phyloP scores from a whole-genome alignment of 1,284 basidiomycete species.

The Cerioporus squamosus region DNA sequence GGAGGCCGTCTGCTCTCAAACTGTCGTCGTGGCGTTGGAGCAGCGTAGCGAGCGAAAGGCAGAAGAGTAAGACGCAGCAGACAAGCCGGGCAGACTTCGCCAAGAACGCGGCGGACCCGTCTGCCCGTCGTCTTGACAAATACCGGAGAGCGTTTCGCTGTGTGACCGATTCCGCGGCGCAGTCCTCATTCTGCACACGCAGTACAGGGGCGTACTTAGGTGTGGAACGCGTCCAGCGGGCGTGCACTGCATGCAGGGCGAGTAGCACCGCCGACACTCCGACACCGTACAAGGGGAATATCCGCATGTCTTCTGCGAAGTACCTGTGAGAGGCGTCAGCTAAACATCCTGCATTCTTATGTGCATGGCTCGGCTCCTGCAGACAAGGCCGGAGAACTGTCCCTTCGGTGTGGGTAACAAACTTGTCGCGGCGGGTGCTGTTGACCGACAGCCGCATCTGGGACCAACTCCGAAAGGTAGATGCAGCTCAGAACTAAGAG shows the following conservation, averaged over 20 bases:
- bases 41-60: slow-evolving; percentile 25
- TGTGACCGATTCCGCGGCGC: not conserved
- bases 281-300: not conserved
- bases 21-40: not conserved
- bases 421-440: no score
- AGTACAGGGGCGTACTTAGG: not conserved
- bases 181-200: not conserved
- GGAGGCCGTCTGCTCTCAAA: not conserved
- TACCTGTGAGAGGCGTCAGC: not conserved
- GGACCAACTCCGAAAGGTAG: no score
- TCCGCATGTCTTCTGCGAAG: not conserved
- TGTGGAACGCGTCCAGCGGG: not conserved
- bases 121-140: slow-evolving; percentile 18
- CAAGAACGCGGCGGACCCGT: slow-evolving; percentile 30
- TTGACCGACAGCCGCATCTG: no score
- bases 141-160: not conserved
- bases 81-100: slow-evolving; percentile 31
- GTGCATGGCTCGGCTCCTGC: no score
- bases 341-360: no score
- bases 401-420: no score
- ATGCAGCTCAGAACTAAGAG: no score
- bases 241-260: slow-evolving; percentile 16
- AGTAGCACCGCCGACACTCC: slow-evolving; percentile 21
- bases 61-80: slow-evolving; percentile 30
- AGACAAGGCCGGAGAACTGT: no score